Evolutionary conservation across 352 stramenopile species (phyloP).

Genomic region (Phytophthora lateralis): DNA sequence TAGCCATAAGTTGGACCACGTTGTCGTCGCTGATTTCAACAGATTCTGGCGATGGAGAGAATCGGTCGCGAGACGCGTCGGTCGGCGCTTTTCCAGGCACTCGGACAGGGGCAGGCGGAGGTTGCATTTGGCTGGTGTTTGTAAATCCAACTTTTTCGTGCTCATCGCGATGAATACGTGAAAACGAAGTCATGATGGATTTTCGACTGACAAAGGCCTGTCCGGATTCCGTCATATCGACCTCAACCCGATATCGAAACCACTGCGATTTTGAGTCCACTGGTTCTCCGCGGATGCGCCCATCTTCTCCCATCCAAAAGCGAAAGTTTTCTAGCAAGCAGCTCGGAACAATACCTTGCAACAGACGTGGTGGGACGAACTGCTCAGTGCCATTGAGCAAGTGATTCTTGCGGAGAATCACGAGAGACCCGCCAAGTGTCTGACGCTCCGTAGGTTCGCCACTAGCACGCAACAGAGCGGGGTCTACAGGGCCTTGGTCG

Average conservation of each 20-base stretch:
- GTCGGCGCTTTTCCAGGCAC: conserved; percentile 3
- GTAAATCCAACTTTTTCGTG: conserved; percentile 26
- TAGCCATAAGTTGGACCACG: conserved; percentile 88
- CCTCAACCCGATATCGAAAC: conserved; percentile 87
- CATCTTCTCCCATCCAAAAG: conserved; percentile 97
- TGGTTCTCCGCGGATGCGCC: conserved; percentile 94
- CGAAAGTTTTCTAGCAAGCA: conserved; percentile 95
- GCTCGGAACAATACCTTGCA: conserved; percentile 94
- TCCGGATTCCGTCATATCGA: conserved; percentile 55
- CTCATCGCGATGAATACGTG: conserved; percentile 45
- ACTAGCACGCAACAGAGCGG: conserved; percentile 60
- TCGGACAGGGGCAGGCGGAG: conserved; percentile 50
- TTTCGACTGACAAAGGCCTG: conserved; percentile 63
- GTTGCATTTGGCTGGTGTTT: conserved; percentile 33
- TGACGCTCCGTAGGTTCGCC: conserved; percentile 75
- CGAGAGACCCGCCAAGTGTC: conserved; percentile 77
- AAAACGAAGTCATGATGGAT: conserved; percentile 73
- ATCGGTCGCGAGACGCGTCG: conserved; percentile 11
- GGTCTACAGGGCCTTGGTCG: conserved; percentile 66
- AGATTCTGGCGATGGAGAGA: conserved; percentile 5
- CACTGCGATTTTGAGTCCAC: conserved; percentile 85
- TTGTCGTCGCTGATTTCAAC: conserved; percentile 75
- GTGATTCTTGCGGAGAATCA: conserved; percentile 87
- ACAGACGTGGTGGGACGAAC: conserved; percentile 91
- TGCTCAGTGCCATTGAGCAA: conserved; percentile 78